Evolutionary conservation across 192 early-diverging fungal genomes (phyloP), one percentile per base, ranked within the genome.

Genomic region (Backusella circina): DNA sequence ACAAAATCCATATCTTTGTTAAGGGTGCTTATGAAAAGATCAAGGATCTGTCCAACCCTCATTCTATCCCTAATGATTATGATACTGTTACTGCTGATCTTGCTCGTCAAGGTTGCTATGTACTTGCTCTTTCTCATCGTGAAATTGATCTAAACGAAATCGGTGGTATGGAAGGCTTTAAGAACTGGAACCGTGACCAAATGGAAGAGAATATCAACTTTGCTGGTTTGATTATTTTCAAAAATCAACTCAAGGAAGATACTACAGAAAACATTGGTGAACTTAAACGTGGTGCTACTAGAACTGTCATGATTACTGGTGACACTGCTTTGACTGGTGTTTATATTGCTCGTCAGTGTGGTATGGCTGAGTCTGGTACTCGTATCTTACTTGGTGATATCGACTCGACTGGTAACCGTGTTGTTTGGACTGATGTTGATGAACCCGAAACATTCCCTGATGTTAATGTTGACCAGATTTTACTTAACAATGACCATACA

Each of bases 231-330:
- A 72, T 93, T 21, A 72, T 95, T 28, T 94, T 95, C 80, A 87
- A 92, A 65, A 95, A 95, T 79, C 84, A 89, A 78, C 82, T 95
- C 21, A 95, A 95, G 80, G 79, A 75, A 10, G 92, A 94, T 67
- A 94, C 93, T 13, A 68, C 77, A n/a, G 84, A 88, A 51, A 89
- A 89, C 13, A 86, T 95, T 50, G 75, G 77, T 61, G 84, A 93
- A 74, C 88, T 95, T 67, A 87, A 93, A 70, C 79, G 77, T 31
- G 94, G 92, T 44, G 88, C 82, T 30, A 88, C 85, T 28, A 87
- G 94, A 38, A 90, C 89, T 15, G 86, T 94, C 26, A 95, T 95
- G 94, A 90, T 95, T 73, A 94, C 94, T 16, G 94, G 94, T 66
- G 94, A 95, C 73, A 92, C 90, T 50, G 90, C 88, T 6, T 78